Percentiles rank a stretch among this genome's conserved stretches.
phyloP scores from a whole-genome alignment of 2,329 filamentous ascomycete genomes.

The Neurospora sp. region DNA sequence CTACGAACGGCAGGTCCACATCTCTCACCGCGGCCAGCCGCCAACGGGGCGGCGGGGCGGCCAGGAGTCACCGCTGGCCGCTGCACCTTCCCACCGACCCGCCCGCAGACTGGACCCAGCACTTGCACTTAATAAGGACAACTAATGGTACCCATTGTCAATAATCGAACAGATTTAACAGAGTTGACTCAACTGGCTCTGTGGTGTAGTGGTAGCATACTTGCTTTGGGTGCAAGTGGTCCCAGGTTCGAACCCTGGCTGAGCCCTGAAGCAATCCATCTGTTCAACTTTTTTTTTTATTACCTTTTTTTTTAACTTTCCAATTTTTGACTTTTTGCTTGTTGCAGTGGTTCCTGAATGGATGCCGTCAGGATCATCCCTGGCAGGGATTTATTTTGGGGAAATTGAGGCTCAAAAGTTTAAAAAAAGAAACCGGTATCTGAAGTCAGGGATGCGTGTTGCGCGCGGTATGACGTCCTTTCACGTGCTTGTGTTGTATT shows the following conservation, averaged over 20 bases:
- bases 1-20: background rate
- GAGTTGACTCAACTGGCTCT: background rate
- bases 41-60: background rate
- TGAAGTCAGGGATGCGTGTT: background rate
- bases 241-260: background rate
- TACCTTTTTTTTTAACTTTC: background rate
- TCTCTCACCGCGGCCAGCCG: background rate
- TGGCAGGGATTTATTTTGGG: background rate
- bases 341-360: background rate
- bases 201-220: background rate
- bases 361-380: background rate
- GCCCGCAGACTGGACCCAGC: too few species aligned
- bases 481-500: too few species aligned
- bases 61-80: background rate
- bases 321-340: too few species aligned
- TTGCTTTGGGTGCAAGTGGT: background rate
- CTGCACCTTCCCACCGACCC: background rate
- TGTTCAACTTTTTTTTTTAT: background rate
- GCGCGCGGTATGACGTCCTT: background rate
- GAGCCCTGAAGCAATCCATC: background rate
- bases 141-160: background rate
- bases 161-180: background rate
- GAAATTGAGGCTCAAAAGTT: background rate
- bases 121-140: background rate
- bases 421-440: background rate